phyloP scores from a whole-genome alignment of 2,329 filamentous ascomycete genomes.

The Trichocomaceae sp. region DNA sequence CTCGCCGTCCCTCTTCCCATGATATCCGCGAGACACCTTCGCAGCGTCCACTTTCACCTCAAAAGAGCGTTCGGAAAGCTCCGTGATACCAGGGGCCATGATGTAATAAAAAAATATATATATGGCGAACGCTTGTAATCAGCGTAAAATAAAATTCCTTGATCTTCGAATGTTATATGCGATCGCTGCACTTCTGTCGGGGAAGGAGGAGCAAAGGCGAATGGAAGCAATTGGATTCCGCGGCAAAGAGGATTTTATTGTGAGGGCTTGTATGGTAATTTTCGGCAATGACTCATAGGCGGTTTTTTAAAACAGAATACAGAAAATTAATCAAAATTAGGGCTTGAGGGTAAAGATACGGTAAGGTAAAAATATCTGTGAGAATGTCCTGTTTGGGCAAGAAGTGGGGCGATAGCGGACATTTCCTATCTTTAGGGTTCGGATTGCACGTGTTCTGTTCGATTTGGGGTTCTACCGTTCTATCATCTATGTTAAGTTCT shows the following conservation, averaged over 20 bases:
- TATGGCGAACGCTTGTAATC: not conserved
- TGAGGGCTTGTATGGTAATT: conserved; percentile 13
- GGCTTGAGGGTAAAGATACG: not conserved
- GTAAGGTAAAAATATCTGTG: not conserved
- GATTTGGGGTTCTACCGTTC: too few relatives aligned
- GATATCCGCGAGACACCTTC: not conserved
- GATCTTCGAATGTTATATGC: conserved; percentile 9
- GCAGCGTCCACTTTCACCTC: conserved; percentile 5
- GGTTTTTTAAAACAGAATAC: not conserved
- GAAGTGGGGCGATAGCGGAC: not conserved
- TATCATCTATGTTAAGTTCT: too few relatives aligned
- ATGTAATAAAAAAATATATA: not conserved
- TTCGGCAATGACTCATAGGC: conserved; percentile 13
- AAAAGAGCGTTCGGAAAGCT: not conserved
- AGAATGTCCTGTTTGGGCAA: not conserved
- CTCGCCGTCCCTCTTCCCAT: not conserved
- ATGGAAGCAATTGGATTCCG: conserved; percentile 14
- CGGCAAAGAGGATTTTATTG: conserved; percentile 12
- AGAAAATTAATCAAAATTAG: not conserved
- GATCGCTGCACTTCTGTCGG: conserved; percentile 4
- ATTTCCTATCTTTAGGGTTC: not conserved
- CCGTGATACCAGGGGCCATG: conserved; percentile 13
- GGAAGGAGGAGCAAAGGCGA: conserved; percentile 10
- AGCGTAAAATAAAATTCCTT: conserved; percentile 4
- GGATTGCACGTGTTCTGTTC: not conserved